Evolutionary conservation across 2,329 filamentous ascomycete genomes (phyloP).

Genomic region (Botryotinia convoluta): DNA sequence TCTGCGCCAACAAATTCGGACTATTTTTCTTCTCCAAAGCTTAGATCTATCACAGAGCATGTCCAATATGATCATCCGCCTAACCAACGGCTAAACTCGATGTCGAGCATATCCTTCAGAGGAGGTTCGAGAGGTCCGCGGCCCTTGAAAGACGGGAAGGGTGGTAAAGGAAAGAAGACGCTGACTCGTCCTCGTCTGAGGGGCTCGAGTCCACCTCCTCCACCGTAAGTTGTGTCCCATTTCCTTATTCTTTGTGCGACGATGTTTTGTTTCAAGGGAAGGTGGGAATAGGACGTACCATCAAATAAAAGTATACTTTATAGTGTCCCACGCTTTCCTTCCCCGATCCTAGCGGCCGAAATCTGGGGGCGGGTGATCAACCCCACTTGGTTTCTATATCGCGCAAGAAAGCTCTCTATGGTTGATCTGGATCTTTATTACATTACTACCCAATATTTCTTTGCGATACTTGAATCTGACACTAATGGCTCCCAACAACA

Average conservation of each 20-base stretch:
- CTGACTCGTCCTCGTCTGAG: slow-evolving; percentile 23
- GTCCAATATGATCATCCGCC: slow-evolving; percentile 33
- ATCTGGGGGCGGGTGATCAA: slow-evolving; percentile 20
- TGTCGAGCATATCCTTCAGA: slow-evolving; percentile 36
- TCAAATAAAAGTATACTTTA: slow-evolving; percentile 4
- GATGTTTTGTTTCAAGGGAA: neutral
- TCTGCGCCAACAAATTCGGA: slow-evolving; percentile 21
- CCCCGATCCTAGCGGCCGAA: slow-evolving; percentile 16
- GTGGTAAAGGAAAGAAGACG: slow-evolving; percentile 36
- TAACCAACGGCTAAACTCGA: slow-evolving; percentile 25
- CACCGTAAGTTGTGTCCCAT: slow-evolving; percentile 34
- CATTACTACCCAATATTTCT: neutral
- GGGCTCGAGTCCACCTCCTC: slow-evolving; percentile 38
- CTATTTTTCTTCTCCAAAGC: slow-evolving; percentile 28
- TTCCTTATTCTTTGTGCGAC: neutral
- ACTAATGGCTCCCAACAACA: slow-evolving; percentile 28
- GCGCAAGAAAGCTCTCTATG: slow-evolving; percentile 8
- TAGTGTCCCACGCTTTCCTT: slow-evolving; percentile 15
- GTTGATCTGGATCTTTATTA: neutral
- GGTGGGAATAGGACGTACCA: neutral
- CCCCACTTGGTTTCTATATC: slow-evolving; percentile 22
- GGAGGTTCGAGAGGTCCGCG: slow-evolving; percentile 24
- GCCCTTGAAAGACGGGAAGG: slow-evolving; percentile 15
- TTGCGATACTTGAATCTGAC: neutral
- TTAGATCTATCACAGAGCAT: slow-evolving; percentile 38